Conservation (phyloP, 805 yeast species). For the Yarrowia sp. region DNA sequence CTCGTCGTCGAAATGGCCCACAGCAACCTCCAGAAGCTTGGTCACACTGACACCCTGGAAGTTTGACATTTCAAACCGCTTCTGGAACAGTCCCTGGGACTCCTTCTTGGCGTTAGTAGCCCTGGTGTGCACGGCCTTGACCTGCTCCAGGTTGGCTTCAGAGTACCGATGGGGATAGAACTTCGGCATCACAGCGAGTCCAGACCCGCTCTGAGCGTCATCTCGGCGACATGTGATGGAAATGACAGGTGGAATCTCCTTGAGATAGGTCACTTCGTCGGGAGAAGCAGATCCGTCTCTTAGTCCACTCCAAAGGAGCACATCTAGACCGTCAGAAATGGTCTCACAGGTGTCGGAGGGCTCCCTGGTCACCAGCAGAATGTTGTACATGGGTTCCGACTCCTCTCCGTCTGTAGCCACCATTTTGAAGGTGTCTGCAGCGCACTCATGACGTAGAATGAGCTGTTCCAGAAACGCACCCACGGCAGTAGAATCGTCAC, state of each 20-base stretch:
- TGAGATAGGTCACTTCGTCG: constrained; percentile 27
- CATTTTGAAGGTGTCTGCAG: constrained; percentile 12
- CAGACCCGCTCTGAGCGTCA: constrained; percentile 32
- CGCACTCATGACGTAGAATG: not conserved
- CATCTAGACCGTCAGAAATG: constrained; percentile 31
- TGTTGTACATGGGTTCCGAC: constrained; percentile 5
- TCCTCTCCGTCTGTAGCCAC: constrained; percentile 26
- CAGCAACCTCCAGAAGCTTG: constrained; percentile 27
- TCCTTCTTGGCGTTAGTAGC: constrained; percentile 26
- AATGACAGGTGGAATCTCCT: constrained; percentile 30
- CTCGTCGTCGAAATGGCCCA: constrained; percentile 24
- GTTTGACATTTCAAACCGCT: constrained; percentile 27
- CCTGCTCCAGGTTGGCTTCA: constrained; percentile 15
- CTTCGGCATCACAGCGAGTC: constrained; percentile 27
- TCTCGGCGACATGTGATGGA: constrained; percentile 31
- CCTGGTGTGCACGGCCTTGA: constrained; percentile 20
- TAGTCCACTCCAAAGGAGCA: constrained; percentile 28
- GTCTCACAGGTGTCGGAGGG: constrained; percentile 26
- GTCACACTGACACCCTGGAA: constrained; percentile 30
- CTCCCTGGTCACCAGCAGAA: not conserved
- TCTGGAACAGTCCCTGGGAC: constrained; percentile 18
- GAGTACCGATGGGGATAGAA: constrained; percentile 33
- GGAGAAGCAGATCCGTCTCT: constrained; percentile 23
- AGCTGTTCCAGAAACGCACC: constrained; percentile 28
- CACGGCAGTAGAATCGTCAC: constrained; percentile 28